These are phyloP conservation scores for Xylariales sp. DNA, from an alignment of 2,329 filamentous ascomycete species.

Conservation along the genomic window DNA sequence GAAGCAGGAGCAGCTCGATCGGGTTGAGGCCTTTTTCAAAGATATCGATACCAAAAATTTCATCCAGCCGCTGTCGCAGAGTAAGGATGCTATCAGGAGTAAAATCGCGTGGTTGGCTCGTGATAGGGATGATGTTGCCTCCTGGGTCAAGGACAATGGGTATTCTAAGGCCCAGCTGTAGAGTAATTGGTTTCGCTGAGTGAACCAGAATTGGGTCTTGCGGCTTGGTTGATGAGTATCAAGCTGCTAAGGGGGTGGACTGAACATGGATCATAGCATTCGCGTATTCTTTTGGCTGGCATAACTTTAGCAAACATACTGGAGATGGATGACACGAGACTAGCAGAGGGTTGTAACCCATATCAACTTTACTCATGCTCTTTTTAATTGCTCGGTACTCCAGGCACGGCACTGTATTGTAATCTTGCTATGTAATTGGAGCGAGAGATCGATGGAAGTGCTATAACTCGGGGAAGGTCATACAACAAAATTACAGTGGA, in stretches of 20 bases:
- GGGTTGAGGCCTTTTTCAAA: slow-evolving; percentile 76
- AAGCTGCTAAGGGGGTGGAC: neutral
- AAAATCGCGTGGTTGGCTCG: slow-evolving; percentile 79
- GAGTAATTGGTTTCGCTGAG: neutral
- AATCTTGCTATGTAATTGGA: too few species aligned
- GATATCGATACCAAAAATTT: slow-evolving; percentile 79
- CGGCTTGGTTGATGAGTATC: neutral
- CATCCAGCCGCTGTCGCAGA: slow-evolving; percentile 85
- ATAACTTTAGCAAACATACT: too few species aligned
- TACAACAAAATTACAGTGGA: too few species aligned
- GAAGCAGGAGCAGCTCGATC: slow-evolving; percentile 66
- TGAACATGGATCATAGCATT: too few species aligned
- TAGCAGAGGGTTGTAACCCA: too few species aligned
- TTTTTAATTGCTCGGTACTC: too few species aligned
- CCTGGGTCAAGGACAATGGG: slow-evolving; percentile 56
- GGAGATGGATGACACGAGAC: too few species aligned
- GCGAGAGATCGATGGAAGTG: too few species aligned
- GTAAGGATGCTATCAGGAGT: slow-evolving; percentile 74
- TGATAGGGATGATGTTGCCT: slow-evolving; percentile 71
- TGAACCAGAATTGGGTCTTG: neutral
- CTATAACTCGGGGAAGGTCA: too few species aligned
- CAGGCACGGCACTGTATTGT: too few species aligned
- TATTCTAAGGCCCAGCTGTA: slow-evolving; percentile 37
- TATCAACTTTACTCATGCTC: too few species aligned
- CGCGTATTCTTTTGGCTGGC: too few species aligned